Evolutionary conservation across 805 yeast genomes (phyloP).

Genomic region (Candida suzukii): DNA sequence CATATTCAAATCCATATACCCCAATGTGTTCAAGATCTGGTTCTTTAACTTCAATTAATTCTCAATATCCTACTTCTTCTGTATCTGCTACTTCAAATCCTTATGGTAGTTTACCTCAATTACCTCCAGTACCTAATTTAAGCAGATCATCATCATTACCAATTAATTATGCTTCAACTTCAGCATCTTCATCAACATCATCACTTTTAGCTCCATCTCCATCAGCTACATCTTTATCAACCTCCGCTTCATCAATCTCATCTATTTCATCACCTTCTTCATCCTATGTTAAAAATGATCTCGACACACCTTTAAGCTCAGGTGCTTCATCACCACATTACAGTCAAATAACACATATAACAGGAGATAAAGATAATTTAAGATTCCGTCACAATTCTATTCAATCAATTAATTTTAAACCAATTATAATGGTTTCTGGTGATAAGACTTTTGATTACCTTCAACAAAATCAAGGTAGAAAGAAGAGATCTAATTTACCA

Average conservation of each 20-base stretch:
- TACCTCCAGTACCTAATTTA: background rate
- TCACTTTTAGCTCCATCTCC: background rate
- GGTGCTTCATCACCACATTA: background rate
- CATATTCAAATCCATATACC: conserved; percentile 5
- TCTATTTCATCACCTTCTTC: background rate
- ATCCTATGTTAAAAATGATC: background rate
- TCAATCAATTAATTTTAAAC: conserved; percentile 1
- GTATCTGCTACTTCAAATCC: too few relatives aligned
- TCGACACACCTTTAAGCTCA: background rate
- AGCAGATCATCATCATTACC: background rate
- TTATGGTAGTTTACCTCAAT: background rate
- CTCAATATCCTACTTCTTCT: conserved; percentile 1
- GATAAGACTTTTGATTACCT: conserved; percentile 1
- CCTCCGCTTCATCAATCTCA: background rate
- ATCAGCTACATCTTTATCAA: too few relatives aligned
- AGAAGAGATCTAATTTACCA: conserved; percentile 47
- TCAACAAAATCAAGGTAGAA: conserved; percentile 11
- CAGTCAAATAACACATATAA: background rate
- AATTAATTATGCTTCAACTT: background rate
- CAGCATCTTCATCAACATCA: background rate
- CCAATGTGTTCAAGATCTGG: conserved; percentile 17
- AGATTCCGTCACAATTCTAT: background rate
- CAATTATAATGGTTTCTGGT: conserved; percentile 2
- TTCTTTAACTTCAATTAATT: conserved; percentile 10
- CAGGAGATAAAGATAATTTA: background rate